These are phyloP conservation scores for Annulohypoxylon truncatum DNA, from an alignment of 2,329 filamentous ascomycete genomes.

Conservation along the genomic window DNA sequence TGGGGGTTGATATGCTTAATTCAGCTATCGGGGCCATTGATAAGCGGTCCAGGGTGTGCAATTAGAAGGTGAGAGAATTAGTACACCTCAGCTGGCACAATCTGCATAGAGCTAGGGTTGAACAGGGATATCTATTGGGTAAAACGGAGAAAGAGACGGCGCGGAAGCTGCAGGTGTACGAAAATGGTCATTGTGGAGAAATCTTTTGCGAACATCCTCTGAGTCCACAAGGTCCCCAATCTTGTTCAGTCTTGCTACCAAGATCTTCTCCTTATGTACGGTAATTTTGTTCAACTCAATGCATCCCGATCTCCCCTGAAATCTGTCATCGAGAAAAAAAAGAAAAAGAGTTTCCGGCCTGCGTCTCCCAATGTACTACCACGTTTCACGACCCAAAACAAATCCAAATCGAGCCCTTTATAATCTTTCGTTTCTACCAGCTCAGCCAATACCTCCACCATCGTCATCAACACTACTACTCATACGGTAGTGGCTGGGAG, in stretches of 20 bases:
- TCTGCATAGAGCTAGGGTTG: conserved; percentile 14
- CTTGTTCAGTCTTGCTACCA: conserved; percentile 18
- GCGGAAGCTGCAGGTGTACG: conserved; percentile 37
- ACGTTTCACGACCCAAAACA: conserved; percentile 39
- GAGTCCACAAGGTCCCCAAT: conserved; percentile 33
- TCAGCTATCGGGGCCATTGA: conserved; percentile 5
- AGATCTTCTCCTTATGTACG: conserved; percentile 31
- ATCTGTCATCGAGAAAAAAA: conserved; percentile 25
- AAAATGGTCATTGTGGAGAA: conserved; percentile 41
- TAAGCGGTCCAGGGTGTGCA: conserved; percentile 8
- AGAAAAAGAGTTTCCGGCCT: conserved; percentile 13
- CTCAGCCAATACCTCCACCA: conserved; percentile 17
- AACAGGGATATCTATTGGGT: conserved; percentile 34
- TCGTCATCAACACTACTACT: conserved; percentile 13
- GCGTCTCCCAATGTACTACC: conserved; percentile 44
- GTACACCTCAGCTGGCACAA: conserved; percentile 32
- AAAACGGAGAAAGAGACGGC: conserved; percentile 41
- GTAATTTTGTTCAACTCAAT: conserved; percentile 33
- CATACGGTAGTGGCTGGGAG: conserved; percentile 20
- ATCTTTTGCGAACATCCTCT: conserved; percentile 37
- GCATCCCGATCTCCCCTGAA: conserved; percentile 27
- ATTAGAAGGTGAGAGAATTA: conserved; percentile 27
- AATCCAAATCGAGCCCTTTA: conserved; percentile 31
- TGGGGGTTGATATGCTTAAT: conserved; percentile 29
- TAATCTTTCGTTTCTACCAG: conserved; percentile 30